Conservation (phyloP, 148 eudicot genomes). For the Diospyros lotus region DNA sequence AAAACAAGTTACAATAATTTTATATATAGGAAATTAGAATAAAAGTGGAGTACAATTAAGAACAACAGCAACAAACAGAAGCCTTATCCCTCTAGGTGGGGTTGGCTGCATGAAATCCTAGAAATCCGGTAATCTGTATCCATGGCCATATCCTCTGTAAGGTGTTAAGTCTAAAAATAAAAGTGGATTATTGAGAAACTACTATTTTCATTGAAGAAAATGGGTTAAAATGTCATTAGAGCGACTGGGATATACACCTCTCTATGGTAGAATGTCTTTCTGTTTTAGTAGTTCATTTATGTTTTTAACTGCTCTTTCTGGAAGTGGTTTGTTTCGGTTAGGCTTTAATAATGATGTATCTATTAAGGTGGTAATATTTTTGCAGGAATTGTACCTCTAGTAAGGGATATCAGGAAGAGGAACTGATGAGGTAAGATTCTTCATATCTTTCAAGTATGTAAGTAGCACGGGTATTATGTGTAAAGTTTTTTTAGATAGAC, state of each 20-base stretch:
- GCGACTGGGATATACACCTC: not conserved
- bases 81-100: too few species aligned
- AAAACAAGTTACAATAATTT: not conserved
- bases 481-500: not conserved
- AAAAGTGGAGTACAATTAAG: not conserved
- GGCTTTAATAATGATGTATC: not conserved
- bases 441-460: not conserved
- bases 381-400: slow-evolving; percentile 42
- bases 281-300: not conserved
- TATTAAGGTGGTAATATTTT: slow-evolving; percentile 8
- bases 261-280: not conserved
- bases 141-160: too few species aligned
- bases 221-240: not conserved
- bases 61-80: too few species aligned
- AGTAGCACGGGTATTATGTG: not conserved
- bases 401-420: slow-evolving; percentile 44
- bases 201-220: not conserved
- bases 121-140: too few species aligned
- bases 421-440: slow-evolving; percentile 60
- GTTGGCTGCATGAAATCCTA: too few species aligned
- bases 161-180: too few species aligned
- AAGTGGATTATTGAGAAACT: too few species aligned
- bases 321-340: not conserved
- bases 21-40: not conserved
- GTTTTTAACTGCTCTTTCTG: not conserved